A percentile compares a stretch with the other conserved stretches of the same genome.
Evolutionary conservation across 192 early-diverging fungal species (phyloP).

Genomic region (Dispira parvispora): DNA sequence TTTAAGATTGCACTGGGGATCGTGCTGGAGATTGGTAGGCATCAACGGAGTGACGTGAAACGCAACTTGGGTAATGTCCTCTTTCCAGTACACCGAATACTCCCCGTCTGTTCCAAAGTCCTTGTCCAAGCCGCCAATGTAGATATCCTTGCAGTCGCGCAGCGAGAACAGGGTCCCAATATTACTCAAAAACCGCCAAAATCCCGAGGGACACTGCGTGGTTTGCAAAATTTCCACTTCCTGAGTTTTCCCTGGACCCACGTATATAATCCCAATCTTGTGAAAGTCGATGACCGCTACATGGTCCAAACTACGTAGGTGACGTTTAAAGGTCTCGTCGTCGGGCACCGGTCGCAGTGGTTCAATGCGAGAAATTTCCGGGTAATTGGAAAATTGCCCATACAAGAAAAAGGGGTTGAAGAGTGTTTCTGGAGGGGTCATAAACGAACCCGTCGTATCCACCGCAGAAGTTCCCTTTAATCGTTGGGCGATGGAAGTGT

Average conservation of each 20-base stretch:
- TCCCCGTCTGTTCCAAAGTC: slow-evolving; percentile 69
- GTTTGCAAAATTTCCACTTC: slow-evolving; percentile 84
- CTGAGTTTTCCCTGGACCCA: slow-evolving; percentile 64
- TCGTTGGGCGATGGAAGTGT: not conserved
- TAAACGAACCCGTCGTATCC: not conserved
- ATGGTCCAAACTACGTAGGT: slow-evolving; percentile 67
- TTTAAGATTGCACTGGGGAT: slow-evolving; percentile 65
- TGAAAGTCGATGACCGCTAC: slow-evolving; percentile 84
- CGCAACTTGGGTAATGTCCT: slow-evolving; percentile 71
- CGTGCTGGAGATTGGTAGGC: slow-evolving; percentile 59
- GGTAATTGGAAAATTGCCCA: slow-evolving; percentile 55
- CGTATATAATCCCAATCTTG: slow-evolving; percentile 91
- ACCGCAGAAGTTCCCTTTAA: not conserved
- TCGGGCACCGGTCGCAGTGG: slow-evolving; percentile 45
- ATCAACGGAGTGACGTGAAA: slow-evolving; percentile 93
- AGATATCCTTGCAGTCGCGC: slow-evolving; percentile 39
- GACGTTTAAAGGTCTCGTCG: slow-evolving; percentile 56
- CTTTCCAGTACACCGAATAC: slow-evolving; percentile 64
- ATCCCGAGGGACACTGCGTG: slow-evolving; percentile 67
- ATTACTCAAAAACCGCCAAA: slow-evolving; percentile 66
- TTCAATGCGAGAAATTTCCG: slow-evolving; percentile 40
- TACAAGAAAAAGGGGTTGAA: slow-evolving; percentile 42
- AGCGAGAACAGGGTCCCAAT: slow-evolving; percentile 64
- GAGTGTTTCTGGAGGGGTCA: not conserved
- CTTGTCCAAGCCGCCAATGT: slow-evolving; percentile 81